Evolutionary conservation across 345 rosid species (phyloP), one percentile per base, ranked within the genome.

Genomic region (Eucalyptus cloeziana): DNA sequence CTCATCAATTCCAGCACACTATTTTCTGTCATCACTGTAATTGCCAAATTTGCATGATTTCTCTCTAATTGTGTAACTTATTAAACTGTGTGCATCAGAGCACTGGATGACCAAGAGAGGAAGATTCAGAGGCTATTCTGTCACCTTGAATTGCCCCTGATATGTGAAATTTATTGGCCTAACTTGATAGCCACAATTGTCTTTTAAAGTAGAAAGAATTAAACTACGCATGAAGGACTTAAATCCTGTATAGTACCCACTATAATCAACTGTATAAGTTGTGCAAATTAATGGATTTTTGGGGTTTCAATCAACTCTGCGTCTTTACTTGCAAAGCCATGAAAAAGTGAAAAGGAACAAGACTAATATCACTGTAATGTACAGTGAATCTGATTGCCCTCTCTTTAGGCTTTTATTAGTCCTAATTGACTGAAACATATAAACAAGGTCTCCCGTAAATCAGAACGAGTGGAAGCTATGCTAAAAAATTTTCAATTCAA

Each of bases 401-500:
- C 76, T 64, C 37, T 7, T 64, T 64, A 64, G 76, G 76, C 10
- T 31, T 14, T 4, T n/a, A 14, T 64, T n/a, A 64, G 40, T 64
- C 76, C 76, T 64, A 30, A 64, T 64, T 64, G 76, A 64, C 40
- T 64, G 6, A 1, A 64, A 64, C 76, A 64, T 64, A 7, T 7
- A 64, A 64, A 62, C 3, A 30, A n/a, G 76, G 40, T 64, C 40
- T 64, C 76, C 76, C 19, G 0, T n/a, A 64, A 64, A 64, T 64
- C 37, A 64, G 33, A 64, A n/a, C 19, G 37, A 15, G 33, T 64
- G 8, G 76, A 64, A 64, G 40, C 10, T 15, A 64, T 64, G 3
- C 4, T 64, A 44, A 93, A 37, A 91, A 86, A 92, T 80, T 88
- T 88, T 92, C 25, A 87, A 87, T 85, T 90, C 45, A 86, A 93